Base-by-base conservation (phyloP, 176 grass and related monocot species). In the Puya raimondii region DNA sequence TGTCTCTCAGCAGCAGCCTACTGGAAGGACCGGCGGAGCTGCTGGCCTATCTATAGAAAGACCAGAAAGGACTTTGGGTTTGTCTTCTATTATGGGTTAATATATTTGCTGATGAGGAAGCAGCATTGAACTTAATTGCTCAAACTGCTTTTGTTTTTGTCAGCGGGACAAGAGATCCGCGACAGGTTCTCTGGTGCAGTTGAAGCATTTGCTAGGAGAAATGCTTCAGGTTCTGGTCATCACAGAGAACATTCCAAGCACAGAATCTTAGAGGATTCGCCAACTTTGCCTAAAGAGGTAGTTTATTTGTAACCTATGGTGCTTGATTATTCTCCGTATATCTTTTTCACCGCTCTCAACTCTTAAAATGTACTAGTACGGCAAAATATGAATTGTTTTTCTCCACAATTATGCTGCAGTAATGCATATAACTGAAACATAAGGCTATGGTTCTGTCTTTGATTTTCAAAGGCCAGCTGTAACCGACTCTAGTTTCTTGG, bases 11-110 rank as follows among this genome's bases (percentile, higher is more conserved):
- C 68, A 26, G 17, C 74, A 85, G 84, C 64, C 71, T 48, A 83
- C 61, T 66, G 79, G 74, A 72, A 85, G 75, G 64, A 76, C 75
- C 81, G 72, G 75, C 58, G 81, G 80, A 23, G 82, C 80, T 47
- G 80, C 63, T 10, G 88, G 87, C 50, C 82, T 88, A 57, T 88
- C 87, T 65, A 82, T 76, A 65, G 88, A 96, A 69, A 79, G 82
- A 59, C 70, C 85, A 74, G 87, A 91, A 68, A 86, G 83, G 17
- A 56, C 76, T 83, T 79, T 79, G 88, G 88, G 91, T 96, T 83
- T 81, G 70, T 84, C 11, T 72, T 81, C 9, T 17, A 70, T 7
- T 3, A 49, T 47, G 11, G 29, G 33, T 42, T 10, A 49, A 50
- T 48, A 49, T 68, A 68, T 48, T 68, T 69, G 18, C 12, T 20